Evolutionary conservation across 2,329 filamentous ascomycete species (phyloP), one percentile per base, ranked within the genome.

Genomic region (Colletotrichum theobromicola): DNA sequence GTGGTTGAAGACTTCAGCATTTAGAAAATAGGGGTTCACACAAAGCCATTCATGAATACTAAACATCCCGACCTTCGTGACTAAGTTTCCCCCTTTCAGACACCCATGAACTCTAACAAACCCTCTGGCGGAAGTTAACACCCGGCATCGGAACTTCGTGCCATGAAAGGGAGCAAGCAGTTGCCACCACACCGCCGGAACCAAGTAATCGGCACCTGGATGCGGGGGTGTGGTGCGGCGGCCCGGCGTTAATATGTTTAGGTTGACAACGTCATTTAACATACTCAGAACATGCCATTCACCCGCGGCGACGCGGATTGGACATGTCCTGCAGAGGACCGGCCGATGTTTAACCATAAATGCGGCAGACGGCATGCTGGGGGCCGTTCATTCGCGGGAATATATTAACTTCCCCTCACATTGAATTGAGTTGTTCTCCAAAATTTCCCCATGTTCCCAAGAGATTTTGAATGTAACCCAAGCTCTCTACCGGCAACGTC

Each of bases 381-480:
- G 24, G 18, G 34, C 34, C 32, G 35, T 28, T 50, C 35, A 68
- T 68, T 68, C 66, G 66, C 66, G 66, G 65, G 55, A 61, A 68
- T 61, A 32, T 34, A 18, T 30, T 4, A 50, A 60, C 55, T 68
- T 53, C 68, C 72, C 67, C 72, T 72, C 68, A 72, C 34, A 28
- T 26, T 24, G 42, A 21, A 24, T 53, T 26, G 35, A 32, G 55
- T 58, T 34, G 16, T 34, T 26, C 37, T 68, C 42, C 42, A 50
- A 50, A 65, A 32, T 4, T 60, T 55, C 61, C 61, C 67, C 67
- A 63, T 64, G 50, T 55, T 55, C 55, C 61, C 72, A 74, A 72
- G 68, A 67, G 68, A 67, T 74, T 46, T 57, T 13, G 42, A 62
- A 67, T 72, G 72, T 8, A 72, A 74, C 72, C 68, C 62, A 24